phyloP scores from a whole-genome alignment of 306 rosid species.

The Castanea sativa region DNA sequence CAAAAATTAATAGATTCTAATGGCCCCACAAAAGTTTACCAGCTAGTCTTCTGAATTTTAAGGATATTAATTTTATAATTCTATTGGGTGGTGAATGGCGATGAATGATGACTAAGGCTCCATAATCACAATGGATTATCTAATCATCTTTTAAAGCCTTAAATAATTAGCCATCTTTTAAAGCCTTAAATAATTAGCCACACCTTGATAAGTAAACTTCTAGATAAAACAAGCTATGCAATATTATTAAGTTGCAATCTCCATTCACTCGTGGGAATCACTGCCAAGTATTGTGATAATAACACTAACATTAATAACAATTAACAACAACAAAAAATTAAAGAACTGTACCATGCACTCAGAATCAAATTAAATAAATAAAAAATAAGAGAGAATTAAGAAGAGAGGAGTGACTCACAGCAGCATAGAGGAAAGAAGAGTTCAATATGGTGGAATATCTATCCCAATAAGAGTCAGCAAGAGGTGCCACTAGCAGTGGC shows the following conservation, averaged over 20 bases:
- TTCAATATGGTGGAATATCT: slow-evolving; percentile 66
- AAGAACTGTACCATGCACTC: too few relatives aligned
- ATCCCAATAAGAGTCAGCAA: slow-evolving; percentile 81
- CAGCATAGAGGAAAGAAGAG: slow-evolving; percentile 66
- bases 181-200: not conserved
- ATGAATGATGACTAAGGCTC: slow-evolving; percentile 37
- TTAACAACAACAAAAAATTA: not conserved
- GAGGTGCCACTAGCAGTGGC: slow-evolving; percentile 82
- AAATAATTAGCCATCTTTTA: not conserved
- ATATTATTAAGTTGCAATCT: too few relatives aligned
- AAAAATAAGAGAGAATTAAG: not conserved
- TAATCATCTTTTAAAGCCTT: not conserved
- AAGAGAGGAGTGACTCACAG: slow-evolving; percentile 50
- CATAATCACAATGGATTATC: slow-evolving; percentile 11
- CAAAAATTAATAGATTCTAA: not conserved
- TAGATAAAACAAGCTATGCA: not conserved
- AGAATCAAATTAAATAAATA: too few relatives aligned
- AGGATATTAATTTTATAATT: not conserved
- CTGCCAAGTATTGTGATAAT: not conserved
- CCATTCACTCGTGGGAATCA: too few relatives aligned
- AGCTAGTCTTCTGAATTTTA: not conserved
- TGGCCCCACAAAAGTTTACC: not conserved
- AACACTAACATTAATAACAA: not conserved
- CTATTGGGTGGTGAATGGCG: not conserved
- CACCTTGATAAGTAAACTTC: not conserved